phyloP scores from a whole-genome alignment of 495 filamentous ascomycete genomes.

The Annulohypoxylon nitens region DNA sequence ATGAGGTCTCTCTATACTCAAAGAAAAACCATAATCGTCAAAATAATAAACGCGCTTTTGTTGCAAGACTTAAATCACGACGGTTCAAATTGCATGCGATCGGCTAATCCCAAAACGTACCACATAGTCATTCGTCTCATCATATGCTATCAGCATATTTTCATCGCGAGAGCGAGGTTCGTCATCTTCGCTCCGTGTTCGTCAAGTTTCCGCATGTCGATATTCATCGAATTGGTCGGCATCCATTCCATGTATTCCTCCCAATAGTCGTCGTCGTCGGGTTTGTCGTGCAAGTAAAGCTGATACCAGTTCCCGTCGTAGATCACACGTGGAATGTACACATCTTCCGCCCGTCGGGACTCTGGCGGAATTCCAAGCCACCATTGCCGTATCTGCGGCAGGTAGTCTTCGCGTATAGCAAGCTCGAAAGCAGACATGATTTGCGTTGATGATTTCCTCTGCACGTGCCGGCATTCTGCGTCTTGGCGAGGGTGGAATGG shows the following conservation, averaged over 20 bases:
- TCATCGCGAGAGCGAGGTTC: neutral
- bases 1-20: neutral
- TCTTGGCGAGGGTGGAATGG: constrained; percentile 30
- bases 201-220: neutral
- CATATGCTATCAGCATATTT: neutral
- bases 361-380: constrained; percentile 13
- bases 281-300: neutral
- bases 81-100: neutral
- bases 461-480: constrained; percentile 10
- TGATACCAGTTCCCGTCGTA: no score
- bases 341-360: constrained; percentile 3
- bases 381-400: constrained; percentile 3
- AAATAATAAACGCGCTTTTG: neutral
- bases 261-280: neutral
- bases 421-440: constrained; percentile 29
- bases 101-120: neutral
- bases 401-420: constrained; percentile 10
- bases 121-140: neutral
- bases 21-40: neutral
- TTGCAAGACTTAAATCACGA: neutral
- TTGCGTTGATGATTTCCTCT: neutral
- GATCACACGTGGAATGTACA: constrained; percentile 12
- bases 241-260: neutral
- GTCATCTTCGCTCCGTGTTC: neutral
- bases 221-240: neutral